A percentile compares a stretch with the other conserved stretches of the same genome.
Evolutionary conservation across 208 protist genomes (phyloP).

Genomic region (Acanthamoeba royreba): DNA sequence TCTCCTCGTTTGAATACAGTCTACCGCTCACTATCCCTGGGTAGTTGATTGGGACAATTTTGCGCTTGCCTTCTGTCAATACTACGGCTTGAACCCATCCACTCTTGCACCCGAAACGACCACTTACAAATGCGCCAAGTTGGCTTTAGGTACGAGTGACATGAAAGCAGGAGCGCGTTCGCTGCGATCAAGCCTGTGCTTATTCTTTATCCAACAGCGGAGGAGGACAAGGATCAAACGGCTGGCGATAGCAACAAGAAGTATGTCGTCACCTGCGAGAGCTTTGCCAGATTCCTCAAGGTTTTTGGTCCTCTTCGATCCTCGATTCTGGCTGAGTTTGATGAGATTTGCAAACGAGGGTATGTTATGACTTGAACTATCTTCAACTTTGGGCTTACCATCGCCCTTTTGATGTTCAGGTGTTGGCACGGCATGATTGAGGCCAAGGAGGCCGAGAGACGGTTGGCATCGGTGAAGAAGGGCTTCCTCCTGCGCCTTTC

Average conservation of each 20-base stretch:
- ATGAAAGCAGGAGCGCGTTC: background rate
- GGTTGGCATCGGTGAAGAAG: constrained; percentile 8
- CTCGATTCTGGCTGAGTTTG: background rate
- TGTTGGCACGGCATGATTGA: constrained; percentile 5
- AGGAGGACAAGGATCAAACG: background rate
- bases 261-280: background rate
- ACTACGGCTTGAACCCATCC: background rate
- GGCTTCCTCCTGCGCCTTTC: constrained; percentile 13
- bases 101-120: background rate
- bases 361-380: background rate
- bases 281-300: background rate
- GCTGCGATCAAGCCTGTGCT: background rate
- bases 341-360: constrained; percentile 13
- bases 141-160: background rate
- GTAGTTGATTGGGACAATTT: background rate
- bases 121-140: constrained; percentile 22
- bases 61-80: background rate
- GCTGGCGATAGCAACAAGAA: background rate
- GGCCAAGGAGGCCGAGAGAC: constrained; percentile 16
- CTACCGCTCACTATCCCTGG: background rate
- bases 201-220: background rate
- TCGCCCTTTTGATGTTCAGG: background rate
- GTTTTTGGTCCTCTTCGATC: background rate
- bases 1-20: background rate
- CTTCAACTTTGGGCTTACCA: background rate